Conservation (phyloP, 1,284 basidiomycete species). For the Phylloboletellus chloephorus region DNA sequence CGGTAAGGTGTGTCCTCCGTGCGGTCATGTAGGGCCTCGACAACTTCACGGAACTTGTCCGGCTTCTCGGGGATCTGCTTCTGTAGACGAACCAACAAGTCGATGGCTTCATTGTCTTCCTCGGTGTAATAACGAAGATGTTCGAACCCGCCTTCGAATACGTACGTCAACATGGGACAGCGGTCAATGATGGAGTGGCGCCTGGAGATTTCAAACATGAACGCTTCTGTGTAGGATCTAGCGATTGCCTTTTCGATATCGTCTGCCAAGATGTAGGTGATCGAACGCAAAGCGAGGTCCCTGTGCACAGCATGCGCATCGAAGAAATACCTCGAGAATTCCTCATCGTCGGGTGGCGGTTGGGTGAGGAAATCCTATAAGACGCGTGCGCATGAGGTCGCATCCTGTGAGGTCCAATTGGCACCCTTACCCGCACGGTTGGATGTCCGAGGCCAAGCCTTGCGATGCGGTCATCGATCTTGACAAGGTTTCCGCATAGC, state of each 20-base stretch:
- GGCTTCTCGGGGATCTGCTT: conserved; percentile 21
- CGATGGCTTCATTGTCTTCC: conserved; percentile 27
- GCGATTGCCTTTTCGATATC: conserved; percentile 25
- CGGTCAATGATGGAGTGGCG: conserved; percentile 21
- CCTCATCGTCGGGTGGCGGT: conserved; percentile 12
- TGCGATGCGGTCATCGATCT: conserved; percentile 24
- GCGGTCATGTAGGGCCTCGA: conserved; percentile 26
- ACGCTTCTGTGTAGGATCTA: conserved; percentile 21
- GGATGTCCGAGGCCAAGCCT: conserved; percentile 24
- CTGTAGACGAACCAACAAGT: conserved; percentile 21
- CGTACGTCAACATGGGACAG: conserved; percentile 29
- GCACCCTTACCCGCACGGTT: conserved; percentile 20
- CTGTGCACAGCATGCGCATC: conserved; percentile 20
- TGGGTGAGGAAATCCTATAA: conserved; percentile 25
- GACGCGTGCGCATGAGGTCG: conserved; percentile 6
- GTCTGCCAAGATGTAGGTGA: conserved; percentile 26
- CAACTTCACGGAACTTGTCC: conserved; percentile 20
- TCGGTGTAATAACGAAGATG: conserved; percentile 25
- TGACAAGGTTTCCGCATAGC: conserved; percentile 27
- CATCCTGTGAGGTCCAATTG: not conserved
- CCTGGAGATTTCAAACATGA: conserved; percentile 29
- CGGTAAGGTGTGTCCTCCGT: conserved; percentile 21
- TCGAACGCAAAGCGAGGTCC: conserved; percentile 29
- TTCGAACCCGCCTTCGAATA: conserved; percentile 28
- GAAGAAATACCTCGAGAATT: conserved; percentile 20